Conservation (phyloP, 306 rosid species). For the Vicia villosa region DNA sequence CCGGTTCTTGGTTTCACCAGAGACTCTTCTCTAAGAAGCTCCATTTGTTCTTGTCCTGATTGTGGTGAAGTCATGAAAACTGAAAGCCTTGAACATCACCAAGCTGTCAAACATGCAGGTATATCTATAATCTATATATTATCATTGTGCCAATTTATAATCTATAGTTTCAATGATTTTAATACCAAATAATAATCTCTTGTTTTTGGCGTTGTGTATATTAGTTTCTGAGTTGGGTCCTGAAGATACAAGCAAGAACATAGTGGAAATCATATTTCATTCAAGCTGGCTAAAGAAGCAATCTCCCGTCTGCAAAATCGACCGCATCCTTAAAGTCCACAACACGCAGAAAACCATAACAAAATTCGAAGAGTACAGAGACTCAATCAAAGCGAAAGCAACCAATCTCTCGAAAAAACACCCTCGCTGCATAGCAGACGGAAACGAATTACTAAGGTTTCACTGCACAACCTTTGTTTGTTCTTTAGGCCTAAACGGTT, state of each 20-base stretch:
- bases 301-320: conserved; percentile 85
- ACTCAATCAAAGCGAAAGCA: conserved; percentile 81
- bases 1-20: conserved; percentile 83
- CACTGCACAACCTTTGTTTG: conserved; percentile 80
- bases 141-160: neutral
- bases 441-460: conserved; percentile 90
- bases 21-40: conserved; percentile 80
- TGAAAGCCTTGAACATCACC: conserved; percentile 82
- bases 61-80: conserved; percentile 93
- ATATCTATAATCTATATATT: conserved; percentile 1
- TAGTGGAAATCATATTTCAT: conserved; percentile 95
- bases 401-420: conserved; percentile 70
- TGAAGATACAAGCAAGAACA: conserved; percentile 98
- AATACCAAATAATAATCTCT: too few relatives aligned
- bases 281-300: conserved; percentile 97
- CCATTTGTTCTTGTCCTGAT: conserved; percentile 82
- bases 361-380: conserved; percentile 88
- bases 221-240: conserved; percentile 88
- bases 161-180: neutral
- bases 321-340: conserved; percentile 87
- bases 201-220: conserved; percentile 8
- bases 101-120: conserved; percentile 92
- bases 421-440: conserved; percentile 94
- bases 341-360: conserved; percentile 76
- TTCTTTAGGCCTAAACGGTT: conserved; percentile 84